These are phyloP conservation scores for Lablab purpureus DNA, from an alignment of 306 rosid genomes.

Conservation along the genomic window DNA sequence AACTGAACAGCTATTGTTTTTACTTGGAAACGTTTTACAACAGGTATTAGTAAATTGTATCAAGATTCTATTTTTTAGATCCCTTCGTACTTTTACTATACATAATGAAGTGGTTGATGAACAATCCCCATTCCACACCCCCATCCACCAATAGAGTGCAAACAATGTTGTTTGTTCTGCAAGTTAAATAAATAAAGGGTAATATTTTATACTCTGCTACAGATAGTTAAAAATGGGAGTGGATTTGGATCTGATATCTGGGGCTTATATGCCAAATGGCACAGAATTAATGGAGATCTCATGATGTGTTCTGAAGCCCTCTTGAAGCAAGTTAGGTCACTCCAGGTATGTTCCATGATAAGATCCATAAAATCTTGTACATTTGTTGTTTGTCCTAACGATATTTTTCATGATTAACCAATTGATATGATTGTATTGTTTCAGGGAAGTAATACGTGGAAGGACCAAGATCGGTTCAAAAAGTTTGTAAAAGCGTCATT, in stretches of 20 bases:
- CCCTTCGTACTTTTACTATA: background rate
- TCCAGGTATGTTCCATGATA: slow-evolving; percentile 65
- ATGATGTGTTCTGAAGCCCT: slow-evolving; percentile 93
- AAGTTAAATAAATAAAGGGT: slow-evolving; percentile 13
- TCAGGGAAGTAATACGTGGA: slow-evolving; percentile 94
- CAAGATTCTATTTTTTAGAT: slow-evolving; percentile 37
- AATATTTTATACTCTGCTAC: slow-evolving; percentile 46
- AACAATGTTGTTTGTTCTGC: slow-evolving; percentile 19
- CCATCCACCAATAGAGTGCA: background rate
- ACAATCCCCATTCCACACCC: background rate
- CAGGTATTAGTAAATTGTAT: slow-evolving; percentile 63
- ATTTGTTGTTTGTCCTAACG: slow-evolving; percentile 17
- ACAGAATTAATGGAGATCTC: slow-evolving; percentile 83
- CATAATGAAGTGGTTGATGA: slow-evolving; percentile 1
- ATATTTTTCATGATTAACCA: slow-evolving; percentile 26
- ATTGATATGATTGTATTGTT: slow-evolving; percentile 18
- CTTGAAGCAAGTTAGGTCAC: slow-evolving; percentile 94
- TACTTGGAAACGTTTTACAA: slow-evolving; percentile 80
- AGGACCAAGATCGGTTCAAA: slow-evolving; percentile 69
- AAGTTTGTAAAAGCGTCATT: slow-evolving; percentile 82
- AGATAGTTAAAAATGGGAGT: slow-evolving; percentile 79
- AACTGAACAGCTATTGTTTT: slow-evolving; percentile 66
- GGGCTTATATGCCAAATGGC: slow-evolving; percentile 96
- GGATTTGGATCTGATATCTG: slow-evolving; percentile 76
- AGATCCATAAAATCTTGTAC: background rate